These are phyloP conservation scores for Paramecium primaurelia DNA, from an alignment of 73 alveolate species.

Conservation along the genomic window DNA sequence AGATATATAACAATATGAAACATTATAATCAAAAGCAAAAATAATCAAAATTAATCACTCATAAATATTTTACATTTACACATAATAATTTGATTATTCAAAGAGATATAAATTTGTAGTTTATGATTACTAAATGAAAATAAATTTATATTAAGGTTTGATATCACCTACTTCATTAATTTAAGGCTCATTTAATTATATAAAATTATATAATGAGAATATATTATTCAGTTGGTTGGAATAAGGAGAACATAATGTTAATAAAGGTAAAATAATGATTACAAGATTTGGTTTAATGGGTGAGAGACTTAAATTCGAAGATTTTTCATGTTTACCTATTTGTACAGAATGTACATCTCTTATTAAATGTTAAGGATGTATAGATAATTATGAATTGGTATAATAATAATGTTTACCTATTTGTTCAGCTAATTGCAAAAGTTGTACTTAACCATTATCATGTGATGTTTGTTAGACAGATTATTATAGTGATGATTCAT, in stretches of 20 bases:
- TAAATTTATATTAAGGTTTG: neutral
- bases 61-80: neutral
- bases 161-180: neutral
- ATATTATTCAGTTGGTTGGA: neutral
- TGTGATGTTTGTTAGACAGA: neutral
- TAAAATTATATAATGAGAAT: neutral
- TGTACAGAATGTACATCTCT: neutral
- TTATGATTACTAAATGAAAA: neutral
- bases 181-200: neutral
- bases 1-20: neutral
- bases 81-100: neutral
- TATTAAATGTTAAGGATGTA: neutral
- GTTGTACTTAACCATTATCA: neutral
- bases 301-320: neutral
- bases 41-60: neutral
- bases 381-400: neutral
- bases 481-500: neutral
- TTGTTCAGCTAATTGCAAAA: neutral
- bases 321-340: neutral
- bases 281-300: neutral
- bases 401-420: neutral
- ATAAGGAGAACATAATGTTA: neutral
- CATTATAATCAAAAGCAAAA: neutral
- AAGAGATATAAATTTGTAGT: neutral
- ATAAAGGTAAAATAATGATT: neutral